A percentile compares a stretch with the other conserved stretches of the same genome.
Evolutionary conservation across 2,329 filamentous ascomycete species (phyloP).

Genomic region (Daldinia sp.): DNA sequence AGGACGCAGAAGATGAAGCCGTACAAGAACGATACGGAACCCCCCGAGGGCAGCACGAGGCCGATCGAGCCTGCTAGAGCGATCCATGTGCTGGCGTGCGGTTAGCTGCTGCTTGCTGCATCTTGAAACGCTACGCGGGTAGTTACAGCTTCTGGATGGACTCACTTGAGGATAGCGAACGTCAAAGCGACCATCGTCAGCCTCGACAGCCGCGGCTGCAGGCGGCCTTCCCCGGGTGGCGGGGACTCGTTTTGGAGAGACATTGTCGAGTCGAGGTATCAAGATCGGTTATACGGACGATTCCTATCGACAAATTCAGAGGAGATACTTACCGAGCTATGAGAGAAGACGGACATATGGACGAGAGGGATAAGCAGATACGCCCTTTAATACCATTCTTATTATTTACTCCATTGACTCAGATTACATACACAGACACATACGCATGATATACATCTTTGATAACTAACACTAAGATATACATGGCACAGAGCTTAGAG

Average conservation of each 20-base stretch:
- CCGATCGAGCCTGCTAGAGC: constrained; percentile 58
- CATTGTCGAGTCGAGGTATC: constrained; percentile 16
- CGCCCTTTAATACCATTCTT: constrained; percentile 22
- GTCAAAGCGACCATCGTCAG: constrained; percentile 59
- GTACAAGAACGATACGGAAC: constrained; percentile 58
- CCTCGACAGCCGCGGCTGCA: constrained; percentile 55
- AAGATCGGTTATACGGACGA: constrained; percentile 10
- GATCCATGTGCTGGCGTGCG: constrained; percentile 53
- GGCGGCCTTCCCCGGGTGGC: constrained; percentile 48
- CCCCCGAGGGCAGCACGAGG: constrained; percentile 57
- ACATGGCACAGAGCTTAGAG: constrained; percentile 6
- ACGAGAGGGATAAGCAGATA: neutral
- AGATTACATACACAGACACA: neutral
- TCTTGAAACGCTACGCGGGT: too few relatives aligned
- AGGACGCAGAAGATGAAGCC: constrained; percentile 61
- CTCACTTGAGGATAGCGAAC: constrained; percentile 59
- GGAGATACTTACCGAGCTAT: neutral
- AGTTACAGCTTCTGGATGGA: neutral
- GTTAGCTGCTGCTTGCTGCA: neutral
- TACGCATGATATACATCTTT: neutral
- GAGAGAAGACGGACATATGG: neutral
- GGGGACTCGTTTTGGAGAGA: constrained; percentile 9
- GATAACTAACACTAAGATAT: neutral
- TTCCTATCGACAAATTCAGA: neutral
- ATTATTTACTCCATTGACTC: neutral